phyloP scores from a whole-genome alignment of 257 asterid genomes.

The Nicotiana obtusifolia region DNA sequence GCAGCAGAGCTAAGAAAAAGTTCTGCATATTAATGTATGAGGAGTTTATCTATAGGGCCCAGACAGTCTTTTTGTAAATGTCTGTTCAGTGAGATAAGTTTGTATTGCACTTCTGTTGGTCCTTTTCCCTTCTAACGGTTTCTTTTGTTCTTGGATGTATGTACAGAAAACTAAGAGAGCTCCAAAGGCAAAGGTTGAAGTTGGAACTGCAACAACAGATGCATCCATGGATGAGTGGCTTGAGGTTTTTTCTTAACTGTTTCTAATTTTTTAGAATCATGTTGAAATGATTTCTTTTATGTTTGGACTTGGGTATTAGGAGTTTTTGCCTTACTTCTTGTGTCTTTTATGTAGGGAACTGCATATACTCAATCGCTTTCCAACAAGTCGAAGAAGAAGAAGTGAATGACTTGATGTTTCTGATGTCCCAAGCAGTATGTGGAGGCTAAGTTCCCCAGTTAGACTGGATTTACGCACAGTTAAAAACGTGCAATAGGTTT shows the following conservation, averaged over 20 bases:
- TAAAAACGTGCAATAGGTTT: conserved; percentile 14
- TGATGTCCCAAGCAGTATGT: conserved; percentile 13
- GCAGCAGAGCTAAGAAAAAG: background rate
- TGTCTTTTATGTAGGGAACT: conserved; percentile 53
- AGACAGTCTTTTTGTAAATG: background rate
- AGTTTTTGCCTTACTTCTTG: background rate
- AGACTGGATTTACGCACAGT: conserved; percentile 15
- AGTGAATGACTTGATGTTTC: conserved; percentile 33
- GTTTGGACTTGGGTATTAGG: background rate
- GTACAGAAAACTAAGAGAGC: conserved; percentile 84
- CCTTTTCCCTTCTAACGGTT: background rate
- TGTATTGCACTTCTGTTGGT: background rate
- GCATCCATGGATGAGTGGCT: conserved; percentile 92
- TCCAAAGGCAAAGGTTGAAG: conserved; percentile 74
- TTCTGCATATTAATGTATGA: background rate
- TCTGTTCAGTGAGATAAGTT: background rate
- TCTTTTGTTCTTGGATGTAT: background rate
- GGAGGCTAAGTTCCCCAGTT: conserved; percentile 10
- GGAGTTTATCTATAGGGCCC: background rate
- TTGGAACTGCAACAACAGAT: conserved; percentile 89
- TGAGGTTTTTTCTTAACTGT: conserved; percentile 42
- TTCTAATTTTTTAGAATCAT: background rate
- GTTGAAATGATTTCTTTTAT: background rate
- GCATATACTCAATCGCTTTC: conserved; percentile 59
- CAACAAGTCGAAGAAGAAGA: conserved; percentile 77